Base-by-base conservation (phyloP, 495 filamentous ascomycete species). In the Penicillium tannophilum region DNA sequence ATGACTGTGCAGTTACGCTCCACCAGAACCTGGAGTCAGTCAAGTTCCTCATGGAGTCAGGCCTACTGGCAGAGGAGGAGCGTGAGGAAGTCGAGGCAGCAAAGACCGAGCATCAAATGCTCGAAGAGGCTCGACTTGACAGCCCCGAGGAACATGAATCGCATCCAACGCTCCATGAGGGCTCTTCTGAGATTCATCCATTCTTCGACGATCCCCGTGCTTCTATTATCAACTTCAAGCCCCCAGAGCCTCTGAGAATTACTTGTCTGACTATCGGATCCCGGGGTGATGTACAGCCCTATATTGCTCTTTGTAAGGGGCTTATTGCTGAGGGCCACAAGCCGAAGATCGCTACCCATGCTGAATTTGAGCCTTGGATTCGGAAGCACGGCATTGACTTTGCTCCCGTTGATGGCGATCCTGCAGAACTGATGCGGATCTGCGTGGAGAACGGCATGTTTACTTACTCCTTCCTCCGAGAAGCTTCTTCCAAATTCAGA, bases 371-470 rank as follows among this genome's bases (percentile, higher is more conserved):
- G 64, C 81, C 81, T 16, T 98, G 95, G 94, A 82, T 98, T 35
- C 82, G 89, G 63, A 84, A 86, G 30, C 90, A 97, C 73, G 94
- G 95, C 3, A 98, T 98, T 71, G 91, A 92, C 60, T 98, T 96
- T 73, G 85, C 82, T 10, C 85, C 86, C 5, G 89, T 98, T 1
- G 91, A 88, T 49, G 94, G 94, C 30, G 93, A 98, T 68, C 94
- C 94, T 20, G 90, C 88, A 46, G 92, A 98, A 71, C 80, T 98
- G 23, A 97, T 98, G 92, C 82, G 88, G 12, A 88, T 98, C 23
- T 98, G 94, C 68, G 92, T 98, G 12, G 91, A 98, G 64, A 90
- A 98, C 69, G 94, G 94, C 60, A 97, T 97, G 82, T 98, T 98
- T 69, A 98, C 94, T 2, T 91, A 88, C 54, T 88, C 88, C 3